Evolutionary conservation across 2,329 filamentous ascomycete species (phyloP), one percentile per base, ranked within the genome.

Genomic region (Cercospora citrullina): DNA sequence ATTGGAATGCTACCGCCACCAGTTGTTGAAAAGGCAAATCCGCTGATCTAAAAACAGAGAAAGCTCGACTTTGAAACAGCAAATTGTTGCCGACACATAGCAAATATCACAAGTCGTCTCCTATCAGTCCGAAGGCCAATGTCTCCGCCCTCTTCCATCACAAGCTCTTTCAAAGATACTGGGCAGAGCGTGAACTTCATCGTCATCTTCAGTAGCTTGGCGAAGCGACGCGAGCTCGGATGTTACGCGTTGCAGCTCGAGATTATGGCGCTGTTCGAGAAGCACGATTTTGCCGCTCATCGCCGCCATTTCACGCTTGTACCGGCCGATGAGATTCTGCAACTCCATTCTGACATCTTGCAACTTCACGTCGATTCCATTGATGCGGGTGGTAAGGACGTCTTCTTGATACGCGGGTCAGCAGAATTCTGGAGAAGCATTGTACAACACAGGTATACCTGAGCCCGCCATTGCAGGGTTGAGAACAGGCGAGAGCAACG

Each of bases 1-100:
- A 72, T 84, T 60, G 79, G 79, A 58, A 82, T 84, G 82, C 73
- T 84, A 23, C 81, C 81, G 2, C 76, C 78, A 64, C 62, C 75
- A 60, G 71, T 75, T 18, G 75, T 75, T 26, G 72, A 74, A 9
- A 71, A 68, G 36, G 73, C 73, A 14, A 70, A 65, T 26, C 71
- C 74, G 10, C 53, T 75, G 69, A 70, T 75, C 9, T 76, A 74
- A 28, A 55, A 26, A 53, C 48, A 53, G 12, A 23, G 6, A 9
- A 55, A 28, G 23, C 2, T 12, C 51, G 16, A 18, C 16, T 7
- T 18, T 18, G 16, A 18, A 9, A 18, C 8, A n/a, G 39, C 18
- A n/a, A n/a, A 5, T 7, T 18, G 39, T 18, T 45, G 39, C 39
- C 18, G 4, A 48, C 21, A 48, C 3, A 48, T 3, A 48, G 18